Conservation (phyloP, 805 yeast species). For the Wickerhamomyces bisporus region DNA sequence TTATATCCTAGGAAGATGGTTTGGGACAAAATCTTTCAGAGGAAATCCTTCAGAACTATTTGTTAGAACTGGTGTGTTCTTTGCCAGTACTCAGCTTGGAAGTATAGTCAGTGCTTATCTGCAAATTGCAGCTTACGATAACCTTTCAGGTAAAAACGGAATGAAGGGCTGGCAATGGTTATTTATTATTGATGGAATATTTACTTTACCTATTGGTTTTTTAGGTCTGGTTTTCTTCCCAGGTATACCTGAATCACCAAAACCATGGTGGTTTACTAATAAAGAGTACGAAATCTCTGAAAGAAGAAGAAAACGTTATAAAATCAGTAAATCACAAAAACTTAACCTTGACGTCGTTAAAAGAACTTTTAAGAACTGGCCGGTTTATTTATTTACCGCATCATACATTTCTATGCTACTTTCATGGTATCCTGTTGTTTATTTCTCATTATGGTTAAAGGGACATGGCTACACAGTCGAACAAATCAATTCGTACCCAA, state of each 20-base stretch:
- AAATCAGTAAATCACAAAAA: constrained; percentile 39
- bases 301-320: constrained; percentile 37
- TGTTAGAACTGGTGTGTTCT: constrained; percentile 2
- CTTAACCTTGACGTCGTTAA: constrained; percentile 55
- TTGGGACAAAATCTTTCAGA: background rate
- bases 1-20: background rate
- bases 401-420: background rate
- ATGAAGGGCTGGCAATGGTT: constrained; percentile 70
- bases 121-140: constrained; percentile 37
- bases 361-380: constrained; percentile 49
- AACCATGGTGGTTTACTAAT: constrained; percentile 4
- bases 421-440: background rate
- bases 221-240: constrained; percentile 43
- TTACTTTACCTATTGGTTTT: constrained; percentile 43
- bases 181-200: constrained; percentile 55
- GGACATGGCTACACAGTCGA: background rate
- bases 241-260: constrained; percentile 17
- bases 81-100: too few relatives aligned
- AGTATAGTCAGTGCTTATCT: constrained; percentile 28
- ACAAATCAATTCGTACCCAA: constrained; percentile 3
- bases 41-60: background rate
- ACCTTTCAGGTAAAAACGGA: constrained; percentile 32
- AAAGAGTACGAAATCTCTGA: constrained; percentile 3
- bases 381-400: constrained; percentile 31
- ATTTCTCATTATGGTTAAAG: constrained; percentile 1